phyloP scores from a whole-genome alignment of 2,329 filamentous ascomycete genomes.

The Neoarthrinium moseri region DNA sequence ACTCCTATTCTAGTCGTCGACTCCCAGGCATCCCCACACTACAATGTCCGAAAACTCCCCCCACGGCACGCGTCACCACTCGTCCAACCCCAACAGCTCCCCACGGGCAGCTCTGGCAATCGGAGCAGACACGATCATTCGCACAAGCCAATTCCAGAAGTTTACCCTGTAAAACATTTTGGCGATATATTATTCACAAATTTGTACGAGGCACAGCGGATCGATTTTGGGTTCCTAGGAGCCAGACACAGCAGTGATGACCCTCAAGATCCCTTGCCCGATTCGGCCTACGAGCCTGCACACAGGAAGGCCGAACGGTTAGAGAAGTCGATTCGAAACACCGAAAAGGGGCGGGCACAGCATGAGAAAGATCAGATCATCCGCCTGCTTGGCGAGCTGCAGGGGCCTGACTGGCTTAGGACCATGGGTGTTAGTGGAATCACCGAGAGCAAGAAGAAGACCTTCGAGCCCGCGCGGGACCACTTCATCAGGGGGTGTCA shows the following conservation, averaged over 20 bases:
- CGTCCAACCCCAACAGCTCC: slow-evolving; percentile 29
- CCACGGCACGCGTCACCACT: slow-evolving; percentile 26
- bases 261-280: slow-evolving; percentile 54
- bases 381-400: slow-evolving; percentile 73
- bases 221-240: slow-evolving; percentile 55
- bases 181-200: slow-evolving; percentile 56
- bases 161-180: slow-evolving; percentile 49
- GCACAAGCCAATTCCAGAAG: slow-evolving; percentile 8
- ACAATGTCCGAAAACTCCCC: slow-evolving; percentile 36
- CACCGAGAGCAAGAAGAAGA: slow-evolving; percentile 81
- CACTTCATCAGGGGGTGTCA: slow-evolving; percentile 85
- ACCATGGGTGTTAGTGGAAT: slow-evolving; percentile 86
- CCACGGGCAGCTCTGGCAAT: slow-evolving; percentile 18
- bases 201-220: slow-evolving; percentile 53
- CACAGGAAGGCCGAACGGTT: slow-evolving; percentile 60
- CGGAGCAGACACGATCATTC: neutral
- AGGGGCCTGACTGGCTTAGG: slow-evolving; percentile 89
- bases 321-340: slow-evolving; percentile 62
- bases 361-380: slow-evolving; percentile 67
- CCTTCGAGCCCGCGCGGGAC: slow-evolving; percentile 80
- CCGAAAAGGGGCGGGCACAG: slow-evolving; percentile 63
- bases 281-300: slow-evolving; percentile 50
- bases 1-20: slow-evolving; percentile 73
- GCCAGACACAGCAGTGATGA: slow-evolving; percentile 42
- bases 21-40: slow-evolving; percentile 26